Conservation (phyloP, 768 basidiomycete species). For the Porpolomopsis calyptriformis region DNA sequence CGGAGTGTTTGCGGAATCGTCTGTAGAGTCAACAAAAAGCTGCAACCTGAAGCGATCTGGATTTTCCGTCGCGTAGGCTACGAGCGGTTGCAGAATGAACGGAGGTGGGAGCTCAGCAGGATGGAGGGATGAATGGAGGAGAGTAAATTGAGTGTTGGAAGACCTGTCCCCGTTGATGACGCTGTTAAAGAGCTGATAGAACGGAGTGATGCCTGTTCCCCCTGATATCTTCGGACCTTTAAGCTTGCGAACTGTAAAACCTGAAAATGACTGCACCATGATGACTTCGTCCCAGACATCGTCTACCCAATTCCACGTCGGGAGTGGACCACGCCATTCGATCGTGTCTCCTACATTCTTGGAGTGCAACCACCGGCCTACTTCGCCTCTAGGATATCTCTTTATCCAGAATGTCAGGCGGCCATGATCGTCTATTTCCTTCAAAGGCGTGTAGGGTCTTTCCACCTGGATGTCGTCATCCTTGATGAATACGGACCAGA, state of each 20-base stretch:
- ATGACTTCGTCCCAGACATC: conserved; percentile 66
- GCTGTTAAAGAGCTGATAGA: conserved; percentile 62
- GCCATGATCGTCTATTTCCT: conserved; percentile 57
- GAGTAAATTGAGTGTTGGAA: conserved; percentile 47
- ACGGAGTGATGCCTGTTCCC: conserved; percentile 81
- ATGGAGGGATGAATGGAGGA: conserved; percentile 61
- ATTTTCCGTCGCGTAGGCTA: conserved; percentile 33
- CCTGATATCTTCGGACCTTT: conserved; percentile 56
- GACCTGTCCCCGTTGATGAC: conserved; percentile 29
- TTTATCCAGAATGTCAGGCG: conserved; percentile 75
- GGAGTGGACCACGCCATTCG: conserved; percentile 68
- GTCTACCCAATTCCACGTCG: conserved; percentile 51
- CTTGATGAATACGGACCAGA: conserved; percentile 76
- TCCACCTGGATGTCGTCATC: conserved; percentile 87
- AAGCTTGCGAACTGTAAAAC: background rate
- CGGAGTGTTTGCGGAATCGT: conserved; percentile 10
- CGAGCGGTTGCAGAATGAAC: conserved; percentile 43
- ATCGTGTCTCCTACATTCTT: conserved; percentile 55
- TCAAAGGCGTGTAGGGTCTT: conserved; percentile 72
- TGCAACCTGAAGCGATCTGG: conserved; percentile 47
- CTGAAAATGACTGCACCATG: conserved; percentile 39
- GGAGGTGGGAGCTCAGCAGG: conserved; percentile 62
- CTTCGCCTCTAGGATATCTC: conserved; percentile 67
- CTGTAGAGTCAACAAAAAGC: conserved; percentile 52
- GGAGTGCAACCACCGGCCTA: conserved; percentile 73